Evolutionary conservation across 2,329 filamentous ascomycete genomes (phyloP).

Genomic region (Fusarium odoratissimum): DNA sequence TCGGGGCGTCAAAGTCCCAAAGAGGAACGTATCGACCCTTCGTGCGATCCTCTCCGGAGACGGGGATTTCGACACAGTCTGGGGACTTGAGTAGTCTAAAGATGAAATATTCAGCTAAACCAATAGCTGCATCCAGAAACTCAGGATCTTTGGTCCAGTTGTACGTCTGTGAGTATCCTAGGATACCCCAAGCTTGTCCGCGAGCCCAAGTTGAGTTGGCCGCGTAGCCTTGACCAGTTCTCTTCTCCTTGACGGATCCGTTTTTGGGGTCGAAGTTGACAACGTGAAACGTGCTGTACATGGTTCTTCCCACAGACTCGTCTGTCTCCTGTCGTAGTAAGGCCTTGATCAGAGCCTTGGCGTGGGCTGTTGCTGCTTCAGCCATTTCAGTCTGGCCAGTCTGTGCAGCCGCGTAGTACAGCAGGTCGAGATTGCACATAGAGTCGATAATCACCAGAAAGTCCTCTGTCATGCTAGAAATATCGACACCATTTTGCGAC

Average conservation of each 20-base stretch:
- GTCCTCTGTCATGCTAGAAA: conserved; percentile 48
- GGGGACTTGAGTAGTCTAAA: conserved; percentile 52
- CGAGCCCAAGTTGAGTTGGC: conserved; percentile 62
- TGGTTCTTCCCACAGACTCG: conserved; percentile 2
- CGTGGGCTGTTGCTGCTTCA: conserved; percentile 52
- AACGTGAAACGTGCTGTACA: conserved; percentile 59
- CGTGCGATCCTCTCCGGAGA: neutral
- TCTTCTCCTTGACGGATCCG: conserved; percentile 56
- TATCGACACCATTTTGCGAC: conserved; percentile 46
- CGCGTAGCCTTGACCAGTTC: conserved; percentile 61
- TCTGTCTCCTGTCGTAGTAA: conserved; percentile 54
- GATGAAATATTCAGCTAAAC: conserved; percentile 63
- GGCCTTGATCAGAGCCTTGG: conserved; percentile 53
- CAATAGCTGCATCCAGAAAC: conserved; percentile 59
- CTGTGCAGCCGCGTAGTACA: conserved; percentile 52
- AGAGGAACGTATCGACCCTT: conserved; percentile 47
- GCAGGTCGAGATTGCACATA: conserved; percentile 54
- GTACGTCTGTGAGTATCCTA: conserved; percentile 63
- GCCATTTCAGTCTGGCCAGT: conserved; percentile 44
- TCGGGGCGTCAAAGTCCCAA: conserved; percentile 62
- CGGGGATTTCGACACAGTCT: conserved; percentile 42
- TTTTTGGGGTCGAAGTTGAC: conserved; percentile 60
- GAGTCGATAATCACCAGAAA: conserved; percentile 58
- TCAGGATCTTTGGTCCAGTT: conserved; percentile 58
- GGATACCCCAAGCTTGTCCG: conserved; percentile 64